Evolutionary conservation across 495 filamentous ascomycete genomes (phyloP), one percentile per base, ranked within the genome.

Genomic region (Xylaria castorea): DNA sequence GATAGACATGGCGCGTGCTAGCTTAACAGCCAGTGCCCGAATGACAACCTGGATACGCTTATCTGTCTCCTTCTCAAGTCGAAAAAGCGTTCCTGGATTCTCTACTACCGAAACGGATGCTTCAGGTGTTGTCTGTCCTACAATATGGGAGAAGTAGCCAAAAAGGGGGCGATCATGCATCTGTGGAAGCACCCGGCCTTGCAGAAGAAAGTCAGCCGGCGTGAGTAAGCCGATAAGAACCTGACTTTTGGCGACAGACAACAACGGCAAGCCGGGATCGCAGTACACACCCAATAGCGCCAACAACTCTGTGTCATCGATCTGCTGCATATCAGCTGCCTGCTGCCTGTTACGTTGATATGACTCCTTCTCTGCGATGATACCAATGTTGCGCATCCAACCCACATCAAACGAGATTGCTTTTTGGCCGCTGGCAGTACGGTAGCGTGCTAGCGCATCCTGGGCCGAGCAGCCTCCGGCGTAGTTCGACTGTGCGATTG

Each of bases 391-490:
- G 12, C 36, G 36, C 38, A 64, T 44, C 61, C 61, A 64, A 22
- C 61, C 38, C 25, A 64, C 22, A 30, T 64, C 61, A 42, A 87
- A 9, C 87, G 79, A 38, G 80, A 78, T 51, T n/a, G 83, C 79
- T 5, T 83, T 79, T 36, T 81, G 78, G 14, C 80, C 82, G 8
- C 72, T 80, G 8, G 65, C 50, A 20, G 74, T 71, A 14, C 85
- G 79, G 71, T 85, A 75, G 12, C 77, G 79, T 0, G 81, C 82
- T 22, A 88, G 77, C 0, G 85, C 82, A 60, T 87, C 89, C 16
- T 88, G 81, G 79, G 85, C 91, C 0, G 87, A 83, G 77, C 88
- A 89, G n/a, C 85, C 88, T 0, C 85, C 88, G 1, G 87, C 81
- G 71, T 92, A 92, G 44, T 88, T 88, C 27, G 86, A 81, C 74